Conservation (phyloP, 2,329 filamentous ascomycete species). For the Bipolaris bicolor region DNA sequence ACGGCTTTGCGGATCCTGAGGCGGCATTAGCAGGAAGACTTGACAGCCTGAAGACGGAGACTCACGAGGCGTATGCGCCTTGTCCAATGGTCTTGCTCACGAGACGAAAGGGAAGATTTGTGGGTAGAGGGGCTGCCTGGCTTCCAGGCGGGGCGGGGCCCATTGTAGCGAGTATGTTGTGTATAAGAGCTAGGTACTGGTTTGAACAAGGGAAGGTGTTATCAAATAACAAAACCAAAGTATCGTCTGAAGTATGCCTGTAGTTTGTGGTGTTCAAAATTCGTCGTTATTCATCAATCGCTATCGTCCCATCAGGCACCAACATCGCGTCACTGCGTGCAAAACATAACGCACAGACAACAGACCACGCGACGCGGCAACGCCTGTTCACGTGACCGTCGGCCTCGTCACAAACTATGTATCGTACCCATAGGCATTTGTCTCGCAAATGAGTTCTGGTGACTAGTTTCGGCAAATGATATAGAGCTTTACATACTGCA, state of each 20-base stretch:
- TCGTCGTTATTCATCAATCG: conserved; percentile 1
- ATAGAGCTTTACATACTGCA: background rate
- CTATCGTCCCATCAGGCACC: conserved; percentile 3
- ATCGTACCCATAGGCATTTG: background rate
- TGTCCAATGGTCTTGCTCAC: conserved; percentile 96
- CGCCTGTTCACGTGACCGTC: conserved; percentile 12
- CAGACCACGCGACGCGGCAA: conserved; percentile 9
- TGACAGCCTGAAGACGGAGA: background rate
- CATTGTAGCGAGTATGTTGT: conserved; percentile 19
- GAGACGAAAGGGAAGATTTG: conserved; percentile 87
- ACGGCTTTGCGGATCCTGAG: conserved; percentile 82
- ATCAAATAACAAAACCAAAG: background rate
- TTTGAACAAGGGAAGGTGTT: too few relatives aligned
- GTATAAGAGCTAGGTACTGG: background rate
- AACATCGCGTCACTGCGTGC: conserved; percentile 5
- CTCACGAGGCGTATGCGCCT: conserved; percentile 89
- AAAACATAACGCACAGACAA: conserved; percentile 12
- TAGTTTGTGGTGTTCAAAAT: background rate
- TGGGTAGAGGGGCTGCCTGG: conserved; percentile 85
- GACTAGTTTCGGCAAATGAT: background rate
- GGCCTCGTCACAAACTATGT: background rate
- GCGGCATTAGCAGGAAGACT: background rate
- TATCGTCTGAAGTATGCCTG: background rate
- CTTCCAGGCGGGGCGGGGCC: conserved; percentile 58
- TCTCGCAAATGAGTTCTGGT: background rate